Evolutionary conservation across 1,284 basidiomycete genomes (phyloP).

Genomic region (Limonomyces culmigenus): DNA sequence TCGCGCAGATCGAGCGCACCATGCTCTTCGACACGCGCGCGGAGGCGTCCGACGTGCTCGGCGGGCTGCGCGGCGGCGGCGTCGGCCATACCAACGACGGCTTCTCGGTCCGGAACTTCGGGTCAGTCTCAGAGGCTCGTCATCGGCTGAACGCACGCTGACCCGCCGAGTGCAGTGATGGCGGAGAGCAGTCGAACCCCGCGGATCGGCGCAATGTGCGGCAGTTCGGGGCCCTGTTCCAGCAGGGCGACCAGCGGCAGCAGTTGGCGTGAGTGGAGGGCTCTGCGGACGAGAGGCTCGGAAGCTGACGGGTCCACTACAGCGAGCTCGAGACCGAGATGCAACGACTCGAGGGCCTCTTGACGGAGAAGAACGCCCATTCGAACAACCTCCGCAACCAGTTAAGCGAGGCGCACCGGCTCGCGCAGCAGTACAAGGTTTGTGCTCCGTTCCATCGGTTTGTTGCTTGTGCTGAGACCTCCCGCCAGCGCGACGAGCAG

Average conservation of each 20-base stretch:
- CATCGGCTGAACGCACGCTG: not conserved
- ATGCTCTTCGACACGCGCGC: slow-evolving; percentile 46
- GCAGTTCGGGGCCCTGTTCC: slow-evolving; percentile 24
- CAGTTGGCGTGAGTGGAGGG: slow-evolving; percentile 19
- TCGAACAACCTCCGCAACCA: no score
- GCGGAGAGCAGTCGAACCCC: slow-evolving; percentile 32
- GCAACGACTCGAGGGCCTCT: not conserved
- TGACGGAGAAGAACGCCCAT: no score
- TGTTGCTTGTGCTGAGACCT: slow-evolving; percentile 9
- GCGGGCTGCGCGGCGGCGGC: slow-evolving; percentile 26
- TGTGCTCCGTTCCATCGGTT: no score
- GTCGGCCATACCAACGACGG: slow-evolving; percentile 43
- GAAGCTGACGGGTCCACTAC: not conserved
- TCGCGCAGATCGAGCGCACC: slow-evolving; percentile 52
- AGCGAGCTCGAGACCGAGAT: not conserved
- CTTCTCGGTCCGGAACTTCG: slow-evolving; percentile 42
- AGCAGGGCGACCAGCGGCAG: slow-evolving; percentile 16
- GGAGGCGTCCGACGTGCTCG: slow-evolving; percentile 39
- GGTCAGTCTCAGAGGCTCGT: slow-evolving; percentile 17
- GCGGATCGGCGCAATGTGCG: not conserved
- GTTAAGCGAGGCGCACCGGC: no score
- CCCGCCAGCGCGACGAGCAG: not conserved
- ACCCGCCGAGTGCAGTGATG: slow-evolving; percentile 27
- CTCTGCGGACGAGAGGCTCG: no score
- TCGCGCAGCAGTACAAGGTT: no score